These are phyloP conservation scores for Brettanomyces naardenensis DNA, from an alignment of 805 yeast species.

Conservation along the genomic window DNA sequence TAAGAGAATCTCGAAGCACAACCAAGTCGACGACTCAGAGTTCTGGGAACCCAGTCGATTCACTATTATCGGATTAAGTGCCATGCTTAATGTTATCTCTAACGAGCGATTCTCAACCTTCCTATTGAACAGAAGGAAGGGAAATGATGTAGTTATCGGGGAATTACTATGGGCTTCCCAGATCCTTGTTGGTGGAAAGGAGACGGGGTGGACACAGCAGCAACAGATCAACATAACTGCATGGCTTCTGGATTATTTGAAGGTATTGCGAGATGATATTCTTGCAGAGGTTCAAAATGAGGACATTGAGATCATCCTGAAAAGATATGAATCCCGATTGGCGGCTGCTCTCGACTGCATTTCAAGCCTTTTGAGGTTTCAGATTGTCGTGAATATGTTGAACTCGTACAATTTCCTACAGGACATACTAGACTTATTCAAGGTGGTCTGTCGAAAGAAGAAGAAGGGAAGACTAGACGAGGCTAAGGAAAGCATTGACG, in stretches of 20 bases:
- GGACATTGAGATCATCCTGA: slow-evolving; percentile 5
- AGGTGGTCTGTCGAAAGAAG: slow-evolving; percentile 33
- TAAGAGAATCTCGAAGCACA: no score
- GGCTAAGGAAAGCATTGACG: slow-evolving; percentile 4
- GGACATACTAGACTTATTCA: slow-evolving; percentile 29
- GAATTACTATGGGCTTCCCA: neutral
- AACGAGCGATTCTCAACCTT: neutral
- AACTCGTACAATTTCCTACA: slow-evolving; percentile 32
- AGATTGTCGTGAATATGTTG: slow-evolving; percentile 33
- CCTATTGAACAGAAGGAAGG: neutral
- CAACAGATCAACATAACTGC: slow-evolving; percentile 31
- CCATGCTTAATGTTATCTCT: neutral
- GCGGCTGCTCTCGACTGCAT: slow-evolving; percentile 32
- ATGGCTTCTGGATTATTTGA: slow-evolving; percentile 32
- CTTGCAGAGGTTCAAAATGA: slow-evolving; percentile 4
- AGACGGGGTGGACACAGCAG: slow-evolving; percentile 28
- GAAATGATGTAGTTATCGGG: neutral
- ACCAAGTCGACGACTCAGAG: no score
- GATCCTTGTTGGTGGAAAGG: slow-evolving; percentile 24
- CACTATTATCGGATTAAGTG: neutral
- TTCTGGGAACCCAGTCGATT: neutral
- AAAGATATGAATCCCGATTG: slow-evolving; percentile 11
- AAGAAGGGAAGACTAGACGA: slow-evolving; percentile 28
- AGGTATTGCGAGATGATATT: slow-evolving; percentile 11
- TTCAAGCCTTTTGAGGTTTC: slow-evolving; percentile 32